Conservation (phyloP, 2,329 filamentous ascomycete species). For the Pleurostoma richardsiae region DNA sequence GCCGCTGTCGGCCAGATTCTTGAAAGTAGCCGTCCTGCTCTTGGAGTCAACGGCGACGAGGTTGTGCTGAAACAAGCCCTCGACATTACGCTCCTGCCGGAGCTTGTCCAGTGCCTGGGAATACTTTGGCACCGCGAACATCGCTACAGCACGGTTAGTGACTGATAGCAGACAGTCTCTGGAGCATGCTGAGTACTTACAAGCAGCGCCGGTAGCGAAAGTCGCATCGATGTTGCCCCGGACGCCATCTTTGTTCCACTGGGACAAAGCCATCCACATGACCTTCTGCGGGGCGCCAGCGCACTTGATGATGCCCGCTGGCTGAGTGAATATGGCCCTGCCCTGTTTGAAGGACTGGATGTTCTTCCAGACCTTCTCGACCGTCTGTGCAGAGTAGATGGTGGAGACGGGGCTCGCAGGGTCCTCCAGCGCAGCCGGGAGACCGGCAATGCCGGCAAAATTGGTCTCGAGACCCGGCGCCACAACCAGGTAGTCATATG, state of each 20-base stretch:
- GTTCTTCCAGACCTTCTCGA: slow-evolving; percentile 27
- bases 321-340: slow-evolving; percentile 30
- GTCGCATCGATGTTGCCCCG: slow-evolving; percentile 21
- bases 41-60: slow-evolving; percentile 26
- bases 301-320: slow-evolving; percentile 31
- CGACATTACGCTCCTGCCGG: slow-evolving; percentile 25
- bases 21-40: slow-evolving; percentile 24
- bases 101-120: slow-evolving; percentile 25
- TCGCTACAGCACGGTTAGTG: slow-evolving; percentile 26
- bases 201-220: slow-evolving; percentile 26
- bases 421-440: slow-evolving; percentile 25
- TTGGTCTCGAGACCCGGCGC: slow-evolving; percentile 29
- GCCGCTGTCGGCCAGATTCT: slow-evolving; percentile 19
- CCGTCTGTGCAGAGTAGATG: slow-evolving; percentile 28
- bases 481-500: slow-evolving; percentile 30
- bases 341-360: slow-evolving; percentile 27
- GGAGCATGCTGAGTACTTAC: background rate
- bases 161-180: slow-evolving; percentile 4
- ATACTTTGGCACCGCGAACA: slow-evolving; percentile 34
- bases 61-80: slow-evolving; percentile 32
- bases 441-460: slow-evolving; percentile 24
- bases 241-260: slow-evolving; percentile 28
- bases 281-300: slow-evolving; percentile 33
- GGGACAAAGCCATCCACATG: slow-evolving; percentile 32
- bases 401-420: slow-evolving; percentile 26